These are phyloP conservation scores for Amanita phalloides DNA, from an alignment of 768 basidiomycete genomes.

Conservation along the genomic window DNA sequence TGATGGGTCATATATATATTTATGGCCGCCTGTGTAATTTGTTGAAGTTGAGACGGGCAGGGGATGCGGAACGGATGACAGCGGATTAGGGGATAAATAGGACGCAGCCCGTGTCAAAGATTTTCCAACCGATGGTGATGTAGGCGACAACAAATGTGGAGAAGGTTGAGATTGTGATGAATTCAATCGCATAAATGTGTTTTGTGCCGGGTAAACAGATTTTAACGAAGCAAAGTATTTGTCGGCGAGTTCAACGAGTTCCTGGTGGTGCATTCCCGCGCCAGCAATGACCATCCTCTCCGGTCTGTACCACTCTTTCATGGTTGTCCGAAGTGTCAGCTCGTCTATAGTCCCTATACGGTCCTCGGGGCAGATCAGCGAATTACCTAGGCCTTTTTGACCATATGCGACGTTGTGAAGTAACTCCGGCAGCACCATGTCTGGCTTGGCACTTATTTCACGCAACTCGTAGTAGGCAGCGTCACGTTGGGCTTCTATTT, in stretches of 20 bases:
- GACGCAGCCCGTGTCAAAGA: constrained; percentile 72
- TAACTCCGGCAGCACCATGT: constrained; percentile 87
- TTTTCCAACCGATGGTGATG: constrained; percentile 47
- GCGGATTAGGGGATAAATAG: constrained; percentile 47
- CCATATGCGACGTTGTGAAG: constrained; percentile 82
- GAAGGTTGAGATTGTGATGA: constrained; percentile 24
- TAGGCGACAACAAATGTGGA: constrained; percentile 47
- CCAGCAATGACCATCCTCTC: constrained; percentile 95
- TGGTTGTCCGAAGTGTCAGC: constrained; percentile 47
- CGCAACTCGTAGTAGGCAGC: constrained; percentile 87
- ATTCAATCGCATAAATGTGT: constrained; percentile 17
- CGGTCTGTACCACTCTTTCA: constrained; percentile 81
- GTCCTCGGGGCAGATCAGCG: constrained; percentile 80
- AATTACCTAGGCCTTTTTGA: constrained; percentile 75
- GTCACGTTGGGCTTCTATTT: constrained; percentile 74
- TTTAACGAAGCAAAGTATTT: constrained; percentile 72
- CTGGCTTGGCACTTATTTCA: constrained; percentile 82
- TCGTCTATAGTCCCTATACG: constrained; percentile 60
- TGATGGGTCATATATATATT: constrained; percentile 46
- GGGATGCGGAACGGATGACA: constrained; percentile 10
- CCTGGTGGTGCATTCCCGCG: constrained; percentile 83
- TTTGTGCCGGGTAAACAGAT: constrained; percentile 18
- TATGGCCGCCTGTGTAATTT: constrained; percentile 79
- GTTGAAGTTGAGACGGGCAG: constrained; percentile 27
- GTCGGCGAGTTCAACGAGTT: constrained; percentile 78